phyloP scores from a whole-genome alignment of 768 basidiomycete genomes.

The Panaeolus cyanescens region DNA sequence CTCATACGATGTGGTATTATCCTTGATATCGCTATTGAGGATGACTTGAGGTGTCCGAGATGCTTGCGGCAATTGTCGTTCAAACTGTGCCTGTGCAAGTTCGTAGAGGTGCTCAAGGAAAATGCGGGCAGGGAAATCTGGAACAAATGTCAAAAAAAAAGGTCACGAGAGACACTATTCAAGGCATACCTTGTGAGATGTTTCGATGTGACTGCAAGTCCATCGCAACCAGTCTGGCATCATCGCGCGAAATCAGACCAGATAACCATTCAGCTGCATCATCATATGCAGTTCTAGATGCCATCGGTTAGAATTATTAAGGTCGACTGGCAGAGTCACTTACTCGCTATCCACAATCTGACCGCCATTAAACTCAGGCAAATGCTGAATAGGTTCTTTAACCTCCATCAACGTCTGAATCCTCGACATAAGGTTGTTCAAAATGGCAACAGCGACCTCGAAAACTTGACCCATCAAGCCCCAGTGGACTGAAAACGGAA shows the following conservation, averaged over 20 bases:
- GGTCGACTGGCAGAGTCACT: conserved; percentile 16
- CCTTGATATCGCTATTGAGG: conserved; percentile 29
- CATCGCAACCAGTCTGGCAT: conserved; percentile 32
- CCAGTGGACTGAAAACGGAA: conserved; percentile 54
- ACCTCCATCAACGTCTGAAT: conserved; percentile 25
- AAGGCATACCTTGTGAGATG: conserved; percentile 43
- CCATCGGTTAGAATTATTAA: background rate
- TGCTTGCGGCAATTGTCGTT: conserved; percentile 17
- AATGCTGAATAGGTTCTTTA: conserved; percentile 17
- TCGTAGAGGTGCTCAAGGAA: conserved; percentile 53
- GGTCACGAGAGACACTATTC: background rate
- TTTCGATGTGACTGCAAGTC: conserved; percentile 47
- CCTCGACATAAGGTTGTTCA: conserved; percentile 40
- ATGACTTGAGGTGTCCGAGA: conserved; percentile 21
- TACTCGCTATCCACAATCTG: conserved; percentile 42
- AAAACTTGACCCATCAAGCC: conserved; percentile 47
- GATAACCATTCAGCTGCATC: conserved; percentile 42
- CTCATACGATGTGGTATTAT: conserved; percentile 34
- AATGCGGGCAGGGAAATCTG: conserved; percentile 48
- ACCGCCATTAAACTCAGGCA: conserved; percentile 37
- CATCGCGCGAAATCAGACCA: conserved; percentile 24
- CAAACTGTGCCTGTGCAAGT: conserved; percentile 35
- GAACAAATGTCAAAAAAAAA: background rate
- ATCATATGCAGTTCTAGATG: conserved; percentile 42
- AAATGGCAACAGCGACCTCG: conserved; percentile 37